Evolutionary conservation across 2,329 filamentous ascomycete genomes (phyloP).

Genomic region (Arthrobotrys sphaeroides): DNA sequence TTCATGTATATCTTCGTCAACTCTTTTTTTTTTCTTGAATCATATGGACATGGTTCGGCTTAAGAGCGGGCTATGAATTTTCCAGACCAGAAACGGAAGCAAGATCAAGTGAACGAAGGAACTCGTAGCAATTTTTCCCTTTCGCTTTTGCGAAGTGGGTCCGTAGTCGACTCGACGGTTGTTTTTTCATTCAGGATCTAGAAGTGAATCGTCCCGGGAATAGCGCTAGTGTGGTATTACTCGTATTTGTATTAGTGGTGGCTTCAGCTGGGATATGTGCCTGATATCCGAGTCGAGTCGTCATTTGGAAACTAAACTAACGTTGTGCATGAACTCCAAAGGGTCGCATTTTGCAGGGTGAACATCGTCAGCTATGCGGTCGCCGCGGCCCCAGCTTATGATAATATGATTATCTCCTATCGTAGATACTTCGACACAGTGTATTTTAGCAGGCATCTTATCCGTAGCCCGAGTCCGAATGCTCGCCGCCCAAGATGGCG

Average conservation of each 20-base stretch:
- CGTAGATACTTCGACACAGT: too few species aligned
- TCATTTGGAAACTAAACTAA: too few species aligned
- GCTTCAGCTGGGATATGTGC: slow-evolving; percentile 3
- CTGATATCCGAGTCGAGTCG: neutral
- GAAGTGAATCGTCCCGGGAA: neutral
- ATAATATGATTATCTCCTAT: too few species aligned
- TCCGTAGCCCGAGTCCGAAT: neutral
- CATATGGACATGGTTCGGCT: slow-evolving; percentile 42
- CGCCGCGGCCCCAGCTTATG: neutral
- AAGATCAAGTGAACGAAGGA: neutral
- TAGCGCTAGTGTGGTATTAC: neutral
- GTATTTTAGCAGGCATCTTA: too few species aligned
- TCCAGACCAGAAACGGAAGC: slow-evolving; percentile 20
- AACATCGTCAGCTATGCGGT: neutral
- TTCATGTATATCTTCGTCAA: slow-evolving; percentile 49
- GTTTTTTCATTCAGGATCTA: neutral
- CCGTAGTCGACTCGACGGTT: neutral
- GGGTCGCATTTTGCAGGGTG: too few species aligned
- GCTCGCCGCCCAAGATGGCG: slow-evolving; percentile 4
- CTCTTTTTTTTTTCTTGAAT: slow-evolving; percentile 28
- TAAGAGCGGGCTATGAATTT: slow-evolving; percentile 36
- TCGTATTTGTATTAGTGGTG: neutral
- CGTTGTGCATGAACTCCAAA: too few species aligned
- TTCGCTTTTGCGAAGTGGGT: neutral
- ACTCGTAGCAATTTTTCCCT: slow-evolving; percentile 23